Percentiles rank a stretch among this genome's conserved stretches.
phyloP scores from a whole-genome alignment of 768 basidiomycete species.

The Termitomyces heimii region DNA sequence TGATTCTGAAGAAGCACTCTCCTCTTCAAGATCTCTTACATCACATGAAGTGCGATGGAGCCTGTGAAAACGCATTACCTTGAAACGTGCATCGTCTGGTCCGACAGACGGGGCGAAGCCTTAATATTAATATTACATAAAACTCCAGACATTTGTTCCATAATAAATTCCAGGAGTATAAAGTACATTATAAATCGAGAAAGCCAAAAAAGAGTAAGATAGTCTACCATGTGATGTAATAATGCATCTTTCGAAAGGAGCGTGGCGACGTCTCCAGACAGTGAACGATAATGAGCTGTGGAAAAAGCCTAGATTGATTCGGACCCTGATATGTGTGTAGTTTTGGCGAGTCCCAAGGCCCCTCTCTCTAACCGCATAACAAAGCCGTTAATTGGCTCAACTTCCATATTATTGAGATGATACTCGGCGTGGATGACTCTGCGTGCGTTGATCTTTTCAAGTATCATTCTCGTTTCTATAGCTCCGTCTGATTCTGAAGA shows the following conservation, averaged over 20 bases:
- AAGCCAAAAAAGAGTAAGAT: background rate
- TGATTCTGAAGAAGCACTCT: no score
- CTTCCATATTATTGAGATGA: constrained; percentile 60
- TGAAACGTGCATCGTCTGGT: no score
- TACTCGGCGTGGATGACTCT: constrained; percentile 67
- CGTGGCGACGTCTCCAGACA: background rate
- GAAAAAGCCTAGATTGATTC: background rate
- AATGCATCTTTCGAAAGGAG: background rate
- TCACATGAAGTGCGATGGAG: no score
- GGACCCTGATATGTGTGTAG: background rate
- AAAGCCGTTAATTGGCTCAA: constrained; percentile 55
- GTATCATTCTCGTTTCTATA: constrained; percentile 44
- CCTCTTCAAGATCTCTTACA: no score
- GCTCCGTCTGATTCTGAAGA: constrained; percentile 31
- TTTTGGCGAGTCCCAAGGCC: constrained; percentile 42
- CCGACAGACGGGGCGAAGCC: no score
- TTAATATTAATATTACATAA: no score
- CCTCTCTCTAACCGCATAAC: constrained; percentile 53
- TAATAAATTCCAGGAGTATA: background rate
- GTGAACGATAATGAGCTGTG: background rate
- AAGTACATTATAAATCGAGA: background rate
- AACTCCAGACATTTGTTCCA: no score
- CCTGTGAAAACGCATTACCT: no score
- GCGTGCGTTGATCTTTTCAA: constrained; percentile 66
- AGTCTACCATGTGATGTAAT: background rate